Conservation (phyloP, 208 protist genomes). For the Herpetomonas muscarum region DNA sequence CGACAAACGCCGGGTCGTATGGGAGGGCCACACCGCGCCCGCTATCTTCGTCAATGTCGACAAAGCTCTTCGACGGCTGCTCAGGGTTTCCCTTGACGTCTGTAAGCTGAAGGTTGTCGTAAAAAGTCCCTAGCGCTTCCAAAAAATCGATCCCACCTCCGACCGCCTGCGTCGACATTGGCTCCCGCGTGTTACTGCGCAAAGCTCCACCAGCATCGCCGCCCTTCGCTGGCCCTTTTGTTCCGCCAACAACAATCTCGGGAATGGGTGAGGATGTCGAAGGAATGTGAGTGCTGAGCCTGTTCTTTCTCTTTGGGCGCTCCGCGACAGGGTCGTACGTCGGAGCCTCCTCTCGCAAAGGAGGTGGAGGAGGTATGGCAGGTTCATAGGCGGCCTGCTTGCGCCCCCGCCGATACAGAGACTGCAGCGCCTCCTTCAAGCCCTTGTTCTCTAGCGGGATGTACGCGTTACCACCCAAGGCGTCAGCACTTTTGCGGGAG, state of each 20-base stretch:
- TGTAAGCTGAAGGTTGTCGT: conserved; percentile 33
- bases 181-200: too few species aligned
- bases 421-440: too few species aligned
- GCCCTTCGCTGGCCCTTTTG: neutral
- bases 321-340: neutral
- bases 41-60: conserved; percentile 44
- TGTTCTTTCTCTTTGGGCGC: neutral
- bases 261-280: neutral
- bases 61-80: conserved; percentile 52
- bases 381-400: neutral
- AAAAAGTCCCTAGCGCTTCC: conserved; percentile 21
- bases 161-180: neutral
- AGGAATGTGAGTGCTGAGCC: neutral
- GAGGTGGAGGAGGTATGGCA: neutral
- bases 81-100: conserved; percentile 48
- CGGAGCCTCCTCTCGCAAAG: neutral
- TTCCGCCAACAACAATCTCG: too few species aligned
- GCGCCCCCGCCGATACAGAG: neutral
- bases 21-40: conserved; percentile 45
- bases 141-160: conserved; percentile 2
- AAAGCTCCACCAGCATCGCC: neutral
- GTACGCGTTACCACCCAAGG: too few species aligned
- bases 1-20: conserved; percentile 26
- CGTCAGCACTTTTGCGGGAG: too few species aligned
- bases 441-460: too few species aligned